A percentile compares a stretch with the other conserved stretches of the same genome.
phyloP scores from a whole-genome alignment of 192 early-diverging fungal species.

The Rhizophagus prolifer region DNA sequence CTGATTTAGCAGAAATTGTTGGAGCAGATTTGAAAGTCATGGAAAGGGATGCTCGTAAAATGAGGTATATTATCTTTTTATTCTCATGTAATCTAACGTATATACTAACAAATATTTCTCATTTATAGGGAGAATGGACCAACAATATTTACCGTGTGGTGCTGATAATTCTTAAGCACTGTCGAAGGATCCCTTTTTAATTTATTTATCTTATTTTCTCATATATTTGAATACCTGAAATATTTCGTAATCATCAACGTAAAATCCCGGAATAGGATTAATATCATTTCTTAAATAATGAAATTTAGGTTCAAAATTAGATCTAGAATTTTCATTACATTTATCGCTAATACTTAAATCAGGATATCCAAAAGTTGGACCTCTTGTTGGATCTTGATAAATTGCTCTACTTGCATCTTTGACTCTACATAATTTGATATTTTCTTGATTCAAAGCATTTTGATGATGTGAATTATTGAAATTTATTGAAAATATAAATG shows the following conservation, averaged over 20 bases:
- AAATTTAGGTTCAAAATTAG: not conserved
- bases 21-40: conserved; percentile 93
- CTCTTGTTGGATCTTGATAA: not conserved
- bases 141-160: conserved; percentile 78
- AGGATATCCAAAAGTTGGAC: not conserved
- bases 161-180: conserved; percentile 28
- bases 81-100: not conserved
- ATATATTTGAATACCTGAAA: not conserved
- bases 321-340: conserved; percentile 7
- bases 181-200: not conserved
- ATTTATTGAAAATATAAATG: conserved; percentile 4
- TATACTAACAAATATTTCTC: not conserved
- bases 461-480: not conserved
- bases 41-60: conserved; percentile 84
- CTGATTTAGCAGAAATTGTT: conserved; percentile 85
- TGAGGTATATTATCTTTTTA: conserved; percentile 49
- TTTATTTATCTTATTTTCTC: not conserved
- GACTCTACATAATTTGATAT: not conserved
- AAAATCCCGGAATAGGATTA: not conserved
- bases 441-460: not conserved
- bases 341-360: not conserved
- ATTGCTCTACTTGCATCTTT: not conserved
- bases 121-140: conserved; percentile 71
- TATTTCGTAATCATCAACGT: not conserved
- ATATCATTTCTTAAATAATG: not conserved